Evolutionary conservation across 139 green algal species (phyloP).

Genomic region (Asterochloris sp.): DNA sequence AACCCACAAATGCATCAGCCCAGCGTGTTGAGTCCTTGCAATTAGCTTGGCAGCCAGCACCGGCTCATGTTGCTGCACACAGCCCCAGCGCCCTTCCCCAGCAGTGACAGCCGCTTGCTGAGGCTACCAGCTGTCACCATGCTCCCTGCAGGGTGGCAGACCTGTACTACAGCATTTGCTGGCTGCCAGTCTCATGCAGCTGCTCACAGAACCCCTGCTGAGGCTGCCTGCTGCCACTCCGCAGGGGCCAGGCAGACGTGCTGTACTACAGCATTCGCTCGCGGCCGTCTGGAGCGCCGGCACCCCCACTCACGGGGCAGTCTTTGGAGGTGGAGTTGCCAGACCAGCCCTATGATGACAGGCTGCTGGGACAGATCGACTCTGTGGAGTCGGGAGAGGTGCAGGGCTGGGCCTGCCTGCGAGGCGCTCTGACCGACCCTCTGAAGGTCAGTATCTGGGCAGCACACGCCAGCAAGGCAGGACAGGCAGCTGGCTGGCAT

Average conservation of each 20-base stretch:
- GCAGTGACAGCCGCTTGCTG: too few relatives aligned
- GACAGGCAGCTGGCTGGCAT: too few relatives aligned
- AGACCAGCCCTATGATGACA: slow-evolving; percentile 1
- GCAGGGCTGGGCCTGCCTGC: slow-evolving; percentile 42
- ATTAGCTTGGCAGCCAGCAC: too few relatives aligned
- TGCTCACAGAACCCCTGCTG: neutral
- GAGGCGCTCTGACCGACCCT: neutral
- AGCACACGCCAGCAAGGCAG: neutral
- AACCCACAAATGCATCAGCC: too few relatives aligned
- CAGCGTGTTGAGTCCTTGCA: too few relatives aligned
- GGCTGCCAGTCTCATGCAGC: neutral
- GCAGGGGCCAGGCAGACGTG: slow-evolving; percentile 16
- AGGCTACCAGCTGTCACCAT: neutral
- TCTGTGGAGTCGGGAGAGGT: slow-evolving; percentile 34
- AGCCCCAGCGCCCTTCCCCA: neutral
- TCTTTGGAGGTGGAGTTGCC: slow-evolving; percentile 25
- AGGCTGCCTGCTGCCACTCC: neutral
- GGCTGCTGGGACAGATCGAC: slow-evolving; percentile 39
- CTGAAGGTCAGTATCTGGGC: slow-evolving; percentile 6
- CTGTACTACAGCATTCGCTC: slow-evolving; percentile 43
- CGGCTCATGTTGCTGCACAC: neutral
- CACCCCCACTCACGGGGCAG: slow-evolving; percentile 24
- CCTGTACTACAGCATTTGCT: neutral
- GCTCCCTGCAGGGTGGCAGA: neutral
- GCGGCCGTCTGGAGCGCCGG: slow-evolving; percentile 4